Evolutionary conservation across 345 rosid genomes (phyloP).

Genomic region (Eucalyptus tenuipes): DNA sequence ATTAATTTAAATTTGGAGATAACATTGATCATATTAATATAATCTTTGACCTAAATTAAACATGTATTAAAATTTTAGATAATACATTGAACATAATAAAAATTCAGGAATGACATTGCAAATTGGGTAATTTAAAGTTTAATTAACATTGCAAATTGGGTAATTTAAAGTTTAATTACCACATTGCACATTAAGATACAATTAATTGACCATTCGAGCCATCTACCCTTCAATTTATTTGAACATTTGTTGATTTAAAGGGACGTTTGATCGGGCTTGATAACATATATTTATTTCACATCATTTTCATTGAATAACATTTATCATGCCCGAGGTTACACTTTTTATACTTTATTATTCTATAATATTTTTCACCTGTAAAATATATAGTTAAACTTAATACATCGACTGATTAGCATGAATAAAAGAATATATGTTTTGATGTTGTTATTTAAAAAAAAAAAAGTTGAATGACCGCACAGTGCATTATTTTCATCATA

Average conservation of each 20-base stretch:
- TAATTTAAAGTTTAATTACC: no score
- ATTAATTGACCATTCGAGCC: fast-evolving
- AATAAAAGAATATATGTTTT: neutral
- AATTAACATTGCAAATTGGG: no score
- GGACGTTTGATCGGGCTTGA: neutral
- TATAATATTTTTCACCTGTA: neutral
- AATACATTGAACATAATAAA: no score
- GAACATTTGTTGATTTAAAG: neutral
- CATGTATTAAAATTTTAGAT: fast-evolving
- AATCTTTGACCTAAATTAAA: fast-evolving
- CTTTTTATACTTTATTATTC: no score
- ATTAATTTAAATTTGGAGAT: no score
- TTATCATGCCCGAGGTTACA: no score
- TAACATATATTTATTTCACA: neutral
- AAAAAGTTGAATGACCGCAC: fast-evolving
- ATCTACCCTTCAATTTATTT: neutral
- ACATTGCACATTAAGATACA: fast-evolving
- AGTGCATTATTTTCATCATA: neutral
- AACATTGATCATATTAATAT: no score
- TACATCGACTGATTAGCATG: no score
- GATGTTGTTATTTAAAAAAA: neutral
- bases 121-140: no score
- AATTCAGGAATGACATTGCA: no score
- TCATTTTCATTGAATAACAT: no score
- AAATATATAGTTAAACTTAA: neutral